Conservation (phyloP, 306 rosid genomes). For the Begonia loranthoides region DNA sequence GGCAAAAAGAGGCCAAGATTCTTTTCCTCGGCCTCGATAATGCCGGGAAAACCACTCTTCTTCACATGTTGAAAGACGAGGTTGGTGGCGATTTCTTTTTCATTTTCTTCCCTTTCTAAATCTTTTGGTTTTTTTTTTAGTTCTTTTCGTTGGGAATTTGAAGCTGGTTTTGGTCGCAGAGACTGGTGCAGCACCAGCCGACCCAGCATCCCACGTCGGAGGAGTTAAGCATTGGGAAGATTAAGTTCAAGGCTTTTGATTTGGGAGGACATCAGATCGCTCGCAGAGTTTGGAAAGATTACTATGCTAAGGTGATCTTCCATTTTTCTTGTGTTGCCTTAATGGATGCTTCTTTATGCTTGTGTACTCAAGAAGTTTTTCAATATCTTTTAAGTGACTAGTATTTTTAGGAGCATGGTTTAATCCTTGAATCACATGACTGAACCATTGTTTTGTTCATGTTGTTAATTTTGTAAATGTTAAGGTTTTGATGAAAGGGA, state of each 20-base stretch:
- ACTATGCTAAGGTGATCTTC: conserved; percentile 67
- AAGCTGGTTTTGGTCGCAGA: conserved; percentile 26
- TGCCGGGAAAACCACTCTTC: conserved; percentile 94
- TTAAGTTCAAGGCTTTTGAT: conserved; percentile 93
- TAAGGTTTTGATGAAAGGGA: too few relatives aligned
- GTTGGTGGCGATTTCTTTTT: conserved; percentile 15
- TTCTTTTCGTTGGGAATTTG: neutral
- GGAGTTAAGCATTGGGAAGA: conserved; percentile 87
- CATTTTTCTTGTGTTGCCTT: neutral
- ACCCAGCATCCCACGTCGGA: conserved; percentile 87
- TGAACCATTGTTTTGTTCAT: too few relatives aligned
- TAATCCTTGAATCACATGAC: too few relatives aligned
- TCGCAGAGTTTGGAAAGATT: conserved; percentile 93
- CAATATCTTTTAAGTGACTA: neutral
- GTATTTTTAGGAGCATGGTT: neutral
- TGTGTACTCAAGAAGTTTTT: neutral
- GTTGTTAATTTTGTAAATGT: too few relatives aligned
- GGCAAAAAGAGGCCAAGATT: conserved; percentile 99
- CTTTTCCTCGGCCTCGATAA: conserved; percentile 86
- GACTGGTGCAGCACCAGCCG: conserved; percentile 92
- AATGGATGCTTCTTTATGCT: neutral
- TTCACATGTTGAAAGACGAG: conserved; percentile 98
- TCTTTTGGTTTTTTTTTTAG: neutral
- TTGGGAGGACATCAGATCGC: conserved; percentile 94
- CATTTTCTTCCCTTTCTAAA: neutral